Evolutionary conservation across 1,139 yeast genomes (phyloP).

Genomic region (Lodderomyces jiufengensis): DNA sequence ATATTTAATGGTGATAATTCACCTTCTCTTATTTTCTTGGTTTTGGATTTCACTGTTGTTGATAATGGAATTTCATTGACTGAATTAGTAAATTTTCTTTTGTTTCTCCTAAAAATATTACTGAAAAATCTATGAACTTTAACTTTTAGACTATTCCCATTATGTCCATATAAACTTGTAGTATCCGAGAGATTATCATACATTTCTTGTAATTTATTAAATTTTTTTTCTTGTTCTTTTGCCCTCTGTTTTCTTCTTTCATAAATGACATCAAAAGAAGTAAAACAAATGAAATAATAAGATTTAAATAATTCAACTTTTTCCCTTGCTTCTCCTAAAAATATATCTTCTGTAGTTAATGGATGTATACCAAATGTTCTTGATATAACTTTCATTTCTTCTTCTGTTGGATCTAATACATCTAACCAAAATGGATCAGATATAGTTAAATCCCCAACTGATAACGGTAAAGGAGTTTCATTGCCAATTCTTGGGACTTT

Average conservation of each 20-base stretch:
- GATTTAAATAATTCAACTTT: conserved; percentile 89
- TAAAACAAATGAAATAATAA: conserved; percentile 88
- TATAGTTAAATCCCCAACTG: conserved; percentile 11
- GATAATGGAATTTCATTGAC: conserved; percentile 15
- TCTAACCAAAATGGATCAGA: conserved; percentile 81
- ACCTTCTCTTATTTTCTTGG: conserved; percentile 51
- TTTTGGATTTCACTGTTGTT: conserved; percentile 25
- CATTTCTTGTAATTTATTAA: conserved; percentile 39
- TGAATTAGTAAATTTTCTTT: conserved; percentile 11
- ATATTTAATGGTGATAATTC: conserved; percentile 88
- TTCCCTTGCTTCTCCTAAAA: conserved; percentile 90
- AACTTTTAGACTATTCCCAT: conserved; percentile 11
- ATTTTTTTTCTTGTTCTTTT: conserved; percentile 41
- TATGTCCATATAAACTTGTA: conserved; percentile 19
- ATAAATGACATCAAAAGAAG: conserved; percentile 84
- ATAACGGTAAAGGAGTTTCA: conserved; percentile 16
- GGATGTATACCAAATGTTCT: conserved; percentile 95
- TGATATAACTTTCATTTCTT: conserved; percentile 89
- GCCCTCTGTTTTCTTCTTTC: conserved; percentile 56
- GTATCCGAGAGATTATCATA: conserved; percentile 19
- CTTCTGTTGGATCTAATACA: conserved; percentile 89
- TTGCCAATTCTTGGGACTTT: conserved; percentile 14
- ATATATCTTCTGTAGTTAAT: conserved; percentile 91
- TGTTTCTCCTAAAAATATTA: conserved; percentile 3
- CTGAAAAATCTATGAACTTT: conserved; percentile 1